Conservation (phyloP, 495 filamentous ascomycete species). For the Xylaria cubensis region DNA sequence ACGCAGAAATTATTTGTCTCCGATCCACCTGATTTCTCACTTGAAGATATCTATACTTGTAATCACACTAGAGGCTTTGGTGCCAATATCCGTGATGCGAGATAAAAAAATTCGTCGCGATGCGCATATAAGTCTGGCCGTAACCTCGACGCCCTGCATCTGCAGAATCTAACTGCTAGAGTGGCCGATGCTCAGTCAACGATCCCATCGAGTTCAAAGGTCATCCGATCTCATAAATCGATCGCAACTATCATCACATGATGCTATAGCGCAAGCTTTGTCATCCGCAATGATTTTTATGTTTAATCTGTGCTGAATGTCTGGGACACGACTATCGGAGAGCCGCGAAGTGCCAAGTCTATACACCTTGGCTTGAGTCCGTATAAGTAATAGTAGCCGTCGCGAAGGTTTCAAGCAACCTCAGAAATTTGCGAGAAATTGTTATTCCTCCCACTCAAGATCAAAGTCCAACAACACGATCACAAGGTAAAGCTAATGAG, state of each 20-base stretch:
- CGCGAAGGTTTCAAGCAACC: not conserved
- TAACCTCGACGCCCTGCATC: not conserved
- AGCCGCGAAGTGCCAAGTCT: not conserved
- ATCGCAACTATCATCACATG: not conserved
- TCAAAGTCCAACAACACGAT: not conserved
- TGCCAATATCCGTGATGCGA: not conserved
- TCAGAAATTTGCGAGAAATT: no score
- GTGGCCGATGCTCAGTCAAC: not conserved
- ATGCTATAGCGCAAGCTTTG: not conserved
- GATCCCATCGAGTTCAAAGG: no score
- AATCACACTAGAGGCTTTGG: not conserved
- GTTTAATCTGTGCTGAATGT: not conserved
- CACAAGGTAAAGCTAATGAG: not conserved
- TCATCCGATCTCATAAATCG: not conserved
- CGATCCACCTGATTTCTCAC: not conserved
- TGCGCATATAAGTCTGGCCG: not conserved
- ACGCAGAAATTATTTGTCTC: not conserved
- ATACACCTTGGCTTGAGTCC: not conserved
- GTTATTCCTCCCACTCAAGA: no score
- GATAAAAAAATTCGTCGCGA: not conserved
- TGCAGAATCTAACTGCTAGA: not conserved
- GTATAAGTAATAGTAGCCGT: not conserved
- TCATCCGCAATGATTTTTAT: not conserved
- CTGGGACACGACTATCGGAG: not conserved
- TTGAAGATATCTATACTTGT: not conserved